Conservation (phyloP, 2,329 filamentous ascomycete genomes). For the Chalaropsis ovoidea region DNA sequence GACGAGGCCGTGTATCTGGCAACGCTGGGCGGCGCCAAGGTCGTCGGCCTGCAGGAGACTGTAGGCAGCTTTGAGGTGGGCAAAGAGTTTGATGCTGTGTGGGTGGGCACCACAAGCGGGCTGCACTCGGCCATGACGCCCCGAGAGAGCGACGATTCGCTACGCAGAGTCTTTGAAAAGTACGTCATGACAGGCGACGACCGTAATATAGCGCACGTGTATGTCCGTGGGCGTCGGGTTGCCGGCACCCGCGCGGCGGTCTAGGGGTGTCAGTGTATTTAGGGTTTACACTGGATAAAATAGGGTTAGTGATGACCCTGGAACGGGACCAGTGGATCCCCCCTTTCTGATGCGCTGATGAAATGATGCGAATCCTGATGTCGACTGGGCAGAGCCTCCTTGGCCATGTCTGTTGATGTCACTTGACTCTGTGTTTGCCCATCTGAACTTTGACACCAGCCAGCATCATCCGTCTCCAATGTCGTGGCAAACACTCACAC, state of each 20-base stretch:
- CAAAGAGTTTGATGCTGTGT: too few species aligned
- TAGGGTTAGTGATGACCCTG: neutral
- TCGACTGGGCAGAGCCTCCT: neutral
- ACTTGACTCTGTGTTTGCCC: neutral
- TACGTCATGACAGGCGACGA: too few species aligned
- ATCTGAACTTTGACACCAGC: neutral
- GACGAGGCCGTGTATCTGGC: slow-evolving; percentile 50
- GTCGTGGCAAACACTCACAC: slow-evolving; percentile 23
- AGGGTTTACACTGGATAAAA: neutral
- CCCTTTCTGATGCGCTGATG: slow-evolving; percentile 2
- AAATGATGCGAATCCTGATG: neutral
- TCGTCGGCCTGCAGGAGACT: slow-evolving; percentile 44
- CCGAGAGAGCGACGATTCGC: too few species aligned
- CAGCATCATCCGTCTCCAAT: slow-evolving; percentile 5
- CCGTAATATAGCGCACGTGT: too few species aligned
- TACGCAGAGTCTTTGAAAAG: too few species aligned
- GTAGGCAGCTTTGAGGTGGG: slow-evolving; percentile 49
- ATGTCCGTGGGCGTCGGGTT: too few species aligned
- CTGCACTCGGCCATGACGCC: too few species aligned
- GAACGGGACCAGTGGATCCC: neutral
- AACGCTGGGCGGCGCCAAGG: slow-evolving; percentile 50
- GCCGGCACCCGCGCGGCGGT: too few species aligned
- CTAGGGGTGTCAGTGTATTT: neutral
- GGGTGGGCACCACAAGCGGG: too few species aligned
- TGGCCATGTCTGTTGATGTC: neutral